Conservation (phyloP, 2,329 filamentous ascomycete species). For the Cryphonectria naterciae region DNA sequence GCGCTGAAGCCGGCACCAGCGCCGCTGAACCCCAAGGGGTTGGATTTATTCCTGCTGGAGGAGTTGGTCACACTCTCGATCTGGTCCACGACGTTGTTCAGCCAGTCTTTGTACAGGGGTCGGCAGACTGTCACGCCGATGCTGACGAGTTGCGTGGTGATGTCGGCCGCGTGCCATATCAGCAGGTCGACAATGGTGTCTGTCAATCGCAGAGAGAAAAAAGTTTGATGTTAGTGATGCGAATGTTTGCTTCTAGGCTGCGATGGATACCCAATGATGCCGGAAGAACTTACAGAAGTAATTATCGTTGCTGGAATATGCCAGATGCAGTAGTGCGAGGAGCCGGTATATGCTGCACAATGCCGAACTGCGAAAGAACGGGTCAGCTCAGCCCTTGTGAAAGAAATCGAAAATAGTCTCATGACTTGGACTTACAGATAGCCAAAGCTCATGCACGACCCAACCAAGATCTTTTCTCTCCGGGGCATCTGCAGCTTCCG, state of each 20-base stretch:
- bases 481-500: constrained; percentile 20
- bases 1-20: background rate
- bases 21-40: background rate
- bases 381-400: background rate
- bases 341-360: constrained; percentile 22
- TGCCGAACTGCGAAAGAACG: constrained; percentile 7
- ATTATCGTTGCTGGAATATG: background rate
- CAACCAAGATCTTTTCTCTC: constrained; percentile 27
- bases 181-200: constrained; percentile 21
- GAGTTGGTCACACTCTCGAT: constrained; percentile 8
- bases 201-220: background rate
- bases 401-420: background rate
- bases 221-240: background rate
- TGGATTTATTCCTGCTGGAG: background rate
- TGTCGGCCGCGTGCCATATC: constrained; percentile 26
- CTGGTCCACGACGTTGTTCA: constrained; percentile 19
- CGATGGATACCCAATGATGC: background rate
- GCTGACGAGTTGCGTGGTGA: constrained; percentile 24
- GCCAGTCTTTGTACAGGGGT: constrained; percentile 27
- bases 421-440: constrained; percentile 18
- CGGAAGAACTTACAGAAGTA: constrained; percentile 18
- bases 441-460: constrained; percentile 26
- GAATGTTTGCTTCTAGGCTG: too few species aligned
- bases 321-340: background rate
- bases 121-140: constrained; percentile 26